Conservation (phyloP, 495 filamentous ascomycete genomes). For the Terfezia boudieri region DNA sequence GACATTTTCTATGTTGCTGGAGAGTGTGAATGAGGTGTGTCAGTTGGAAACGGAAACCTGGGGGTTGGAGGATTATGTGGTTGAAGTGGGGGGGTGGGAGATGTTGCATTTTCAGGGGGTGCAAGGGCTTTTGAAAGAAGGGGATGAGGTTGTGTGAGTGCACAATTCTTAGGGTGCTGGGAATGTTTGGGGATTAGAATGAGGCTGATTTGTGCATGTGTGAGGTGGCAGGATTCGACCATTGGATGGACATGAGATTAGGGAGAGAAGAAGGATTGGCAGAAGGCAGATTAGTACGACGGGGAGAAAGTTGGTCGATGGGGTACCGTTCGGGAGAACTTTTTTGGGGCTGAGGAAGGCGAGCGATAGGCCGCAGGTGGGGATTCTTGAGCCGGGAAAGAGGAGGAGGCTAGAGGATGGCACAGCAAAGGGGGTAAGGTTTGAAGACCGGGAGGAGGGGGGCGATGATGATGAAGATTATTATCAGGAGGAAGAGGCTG, state of each 20-base stretch:
- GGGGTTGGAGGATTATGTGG: slow-evolving; percentile 84
- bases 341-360: slow-evolving; percentile 11
- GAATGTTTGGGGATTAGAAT: not conserved
- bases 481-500: slow-evolving; percentile 7
- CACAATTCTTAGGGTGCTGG: not conserved
- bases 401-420: slow-evolving; percentile 3
- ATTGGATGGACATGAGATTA: slow-evolving; percentile 50
- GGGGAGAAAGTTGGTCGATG: slow-evolving; percentile 72
- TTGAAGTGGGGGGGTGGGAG: slow-evolving; percentile 66
- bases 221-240: slow-evolving; percentile 46
- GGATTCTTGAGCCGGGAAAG: slow-evolving; percentile 3
- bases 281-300: slow-evolving; percentile 61
- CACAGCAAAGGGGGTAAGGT: slow-evolving; percentile 4
- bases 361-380: slow-evolving; percentile 6
- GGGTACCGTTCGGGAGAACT: slow-evolving; percentile 54
- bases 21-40: slow-evolving; percentile 60
- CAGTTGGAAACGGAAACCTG: slow-evolving; percentile 65
- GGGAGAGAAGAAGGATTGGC: slow-evolving; percentile 50
- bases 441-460: slow-evolving; percentile 15
- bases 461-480: slow-evolving; percentile 19
- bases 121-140: slow-evolving; percentile 46
- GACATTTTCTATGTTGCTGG: slow-evolving; percentile 61
- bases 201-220: not conserved
- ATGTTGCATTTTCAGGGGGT: slow-evolving; percentile 72
- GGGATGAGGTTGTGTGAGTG: slow-evolving; percentile 63